Base-by-base conservation (phyloP, 306 rosid species). In the Vicia faba region DNA sequence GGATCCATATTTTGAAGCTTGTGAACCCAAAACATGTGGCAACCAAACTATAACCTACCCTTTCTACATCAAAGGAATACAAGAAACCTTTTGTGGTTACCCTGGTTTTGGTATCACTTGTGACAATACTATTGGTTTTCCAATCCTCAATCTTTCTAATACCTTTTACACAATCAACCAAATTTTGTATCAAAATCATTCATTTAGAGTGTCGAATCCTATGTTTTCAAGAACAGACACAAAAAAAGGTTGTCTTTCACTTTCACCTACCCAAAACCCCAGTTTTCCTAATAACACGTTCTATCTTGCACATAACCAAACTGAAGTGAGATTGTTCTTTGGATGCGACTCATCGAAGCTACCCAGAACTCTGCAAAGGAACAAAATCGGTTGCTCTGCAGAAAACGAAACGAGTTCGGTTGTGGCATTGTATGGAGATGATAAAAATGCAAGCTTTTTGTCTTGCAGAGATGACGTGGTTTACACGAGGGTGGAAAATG, bases 81-180 rank as follows among this genome's bases (percentile, higher is more conserved):
- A 86, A 59, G 0, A 51, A 16, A 0, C 72, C 12, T 81, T 31
- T 14, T 83, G 93, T 18, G 96, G 96, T 0, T 83, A 50, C 68
- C 89, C 88, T 1, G 85, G 91, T 64, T 89, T 89, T 15, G 39
- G 10, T 0, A 16, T 89, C 65, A 26, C 71, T 14, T 89, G 96
- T 68, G 16, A 15, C 14, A 26, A 2, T 0, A 18, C 61, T 18
- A 10, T 0, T 19, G 82, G 49, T 46, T 31, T 46, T 54, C 81
- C 88, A 29, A n/a, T 71, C 48, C 73, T 89, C 28, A 77, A 58
- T 3, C 35, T 89, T 25, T 50, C 68, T 1, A 58, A 39, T 4
- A 29, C 53, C 40, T 3, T n/a, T 0, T 74, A 79, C 74, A 18
- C 18, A 33, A 23, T 89, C 40, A 71, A 46, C 43, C 10, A 67